Conservation (phyloP, 306 rosid genomes). For the Fragaria ananassa region DNA sequence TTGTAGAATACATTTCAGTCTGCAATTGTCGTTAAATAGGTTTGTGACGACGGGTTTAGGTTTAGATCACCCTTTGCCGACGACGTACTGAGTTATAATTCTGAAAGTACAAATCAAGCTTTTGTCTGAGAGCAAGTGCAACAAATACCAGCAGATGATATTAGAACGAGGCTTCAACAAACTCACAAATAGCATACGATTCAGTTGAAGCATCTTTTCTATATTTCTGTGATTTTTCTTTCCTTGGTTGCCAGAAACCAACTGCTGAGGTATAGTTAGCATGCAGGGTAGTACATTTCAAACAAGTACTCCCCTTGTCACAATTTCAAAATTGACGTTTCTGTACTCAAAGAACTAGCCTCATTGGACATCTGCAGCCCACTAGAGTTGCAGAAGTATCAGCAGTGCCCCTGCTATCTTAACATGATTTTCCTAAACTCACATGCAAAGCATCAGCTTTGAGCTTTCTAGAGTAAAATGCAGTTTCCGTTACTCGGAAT, state of each 20-base stretch:
- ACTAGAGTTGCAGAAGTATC: background rate
- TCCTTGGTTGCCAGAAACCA: background rate
- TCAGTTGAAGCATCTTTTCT: background rate
- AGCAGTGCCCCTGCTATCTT: background rate
- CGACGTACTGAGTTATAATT: no score
- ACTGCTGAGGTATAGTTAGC: background rate
- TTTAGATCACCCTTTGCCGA: background rate
- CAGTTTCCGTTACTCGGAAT: background rate
- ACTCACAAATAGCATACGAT: background rate
- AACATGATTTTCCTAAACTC: background rate
- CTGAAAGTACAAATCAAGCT: background rate
- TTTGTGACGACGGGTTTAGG: no score
- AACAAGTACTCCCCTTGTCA: background rate
- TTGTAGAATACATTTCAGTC: no score
- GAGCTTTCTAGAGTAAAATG: background rate
- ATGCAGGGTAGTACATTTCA: background rate
- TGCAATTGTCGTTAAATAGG: no score
- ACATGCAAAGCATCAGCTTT: background rate
- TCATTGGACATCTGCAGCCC: background rate
- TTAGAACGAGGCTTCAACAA: background rate
- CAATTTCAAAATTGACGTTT: slow-evolving; percentile 4
- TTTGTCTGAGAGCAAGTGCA: background rate
- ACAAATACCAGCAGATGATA: background rate
- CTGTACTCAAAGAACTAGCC: background rate
- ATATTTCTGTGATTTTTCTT: background rate